These are phyloP conservation scores for Marasmius oreades DNA, from an alignment of 1,284 basidiomycete species.

Conservation along the genomic window DNA sequence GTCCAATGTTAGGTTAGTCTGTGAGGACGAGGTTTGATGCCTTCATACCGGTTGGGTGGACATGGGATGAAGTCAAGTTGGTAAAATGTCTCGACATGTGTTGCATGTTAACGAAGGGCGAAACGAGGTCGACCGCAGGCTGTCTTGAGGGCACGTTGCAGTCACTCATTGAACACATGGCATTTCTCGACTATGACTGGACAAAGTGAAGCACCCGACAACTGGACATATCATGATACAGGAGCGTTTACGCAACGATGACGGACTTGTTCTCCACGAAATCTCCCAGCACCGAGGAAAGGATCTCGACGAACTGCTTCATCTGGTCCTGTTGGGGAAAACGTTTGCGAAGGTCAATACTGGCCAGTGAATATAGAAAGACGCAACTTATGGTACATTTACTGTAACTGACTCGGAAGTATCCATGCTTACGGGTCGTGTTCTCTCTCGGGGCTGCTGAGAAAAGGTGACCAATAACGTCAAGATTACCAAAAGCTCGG, in stretches of 20 bases:
- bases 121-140: background rate
- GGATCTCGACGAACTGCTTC: constrained; percentile 42
- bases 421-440: constrained; percentile 38
- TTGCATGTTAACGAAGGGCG: background rate
- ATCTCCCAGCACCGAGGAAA: constrained; percentile 32
- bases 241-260: too few relatives aligned
- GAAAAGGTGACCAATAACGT: constrained; percentile 42
- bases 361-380: background rate
- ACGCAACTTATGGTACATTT: constrained; percentile 43
- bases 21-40: background rate
- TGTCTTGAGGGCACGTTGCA: background rate
- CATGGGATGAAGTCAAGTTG: background rate
- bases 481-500: constrained; percentile 1
- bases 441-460: constrained; percentile 33
- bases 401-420: constrained; percentile 65
- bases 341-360: constrained; percentile 1
- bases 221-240: background rate
- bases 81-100: background rate
- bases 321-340: constrained; percentile 34
- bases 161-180: background rate
- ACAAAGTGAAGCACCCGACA: too few relatives aligned
- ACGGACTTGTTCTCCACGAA: constrained; percentile 25
- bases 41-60: background rate
- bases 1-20: background rate
- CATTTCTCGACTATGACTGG: background rate